Evolutionary conservation across 495 filamentous ascomycete genomes (phyloP).

Genomic region (Penicillium dipodomyicola): DNA sequence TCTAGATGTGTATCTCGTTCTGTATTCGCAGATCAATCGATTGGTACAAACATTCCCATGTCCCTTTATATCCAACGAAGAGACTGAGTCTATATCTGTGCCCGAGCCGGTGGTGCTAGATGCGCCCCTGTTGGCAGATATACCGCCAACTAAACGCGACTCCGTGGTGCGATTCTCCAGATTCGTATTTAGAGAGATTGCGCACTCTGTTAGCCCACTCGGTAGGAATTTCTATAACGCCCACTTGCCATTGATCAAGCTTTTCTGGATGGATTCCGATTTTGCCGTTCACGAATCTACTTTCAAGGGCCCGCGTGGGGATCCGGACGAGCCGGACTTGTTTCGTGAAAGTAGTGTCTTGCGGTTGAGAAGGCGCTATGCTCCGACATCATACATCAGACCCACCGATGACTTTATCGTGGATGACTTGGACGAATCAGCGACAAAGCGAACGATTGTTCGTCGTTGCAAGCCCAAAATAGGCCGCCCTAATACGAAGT

Average conservation of each 20-base stretch:
- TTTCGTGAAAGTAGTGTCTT: conserved; percentile 22
- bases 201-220: conserved; percentile 18
- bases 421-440: conserved; percentile 40
- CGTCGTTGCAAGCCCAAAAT: conserved; percentile 3
- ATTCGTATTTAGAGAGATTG: conserved; percentile 39
- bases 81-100: conserved; percentile 21
- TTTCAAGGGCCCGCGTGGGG: conserved; percentile 20
- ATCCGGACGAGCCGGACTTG: conserved; percentile 10
- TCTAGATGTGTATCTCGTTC: conserved; percentile 32
- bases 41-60: conserved; percentile 40
- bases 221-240: conserved; percentile 20
- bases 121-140: conserved; percentile 21
- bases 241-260: conserved; percentile 34
- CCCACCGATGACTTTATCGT: conserved; percentile 34
- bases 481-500: conserved; percentile 1
- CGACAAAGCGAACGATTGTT: conserved; percentile 2
- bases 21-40: conserved; percentile 47
- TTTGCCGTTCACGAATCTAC: conserved; percentile 39
- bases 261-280: conserved; percentile 36
- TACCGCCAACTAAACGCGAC: conserved; percentile 4
- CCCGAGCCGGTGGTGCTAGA: conserved; percentile 44
- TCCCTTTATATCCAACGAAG: conserved; percentile 20
- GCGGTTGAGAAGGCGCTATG: conserved; percentile 23
- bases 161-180: conserved; percentile 25
- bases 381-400: conserved; percentile 7